Percentiles rank a stretch among this genome's conserved stretches.
These are phyloP conservation scores for Ascosphaera aggregata DNA, from an alignment of 2,329 filamentous ascomycete genomes.

Conservation along the genomic window DNA sequence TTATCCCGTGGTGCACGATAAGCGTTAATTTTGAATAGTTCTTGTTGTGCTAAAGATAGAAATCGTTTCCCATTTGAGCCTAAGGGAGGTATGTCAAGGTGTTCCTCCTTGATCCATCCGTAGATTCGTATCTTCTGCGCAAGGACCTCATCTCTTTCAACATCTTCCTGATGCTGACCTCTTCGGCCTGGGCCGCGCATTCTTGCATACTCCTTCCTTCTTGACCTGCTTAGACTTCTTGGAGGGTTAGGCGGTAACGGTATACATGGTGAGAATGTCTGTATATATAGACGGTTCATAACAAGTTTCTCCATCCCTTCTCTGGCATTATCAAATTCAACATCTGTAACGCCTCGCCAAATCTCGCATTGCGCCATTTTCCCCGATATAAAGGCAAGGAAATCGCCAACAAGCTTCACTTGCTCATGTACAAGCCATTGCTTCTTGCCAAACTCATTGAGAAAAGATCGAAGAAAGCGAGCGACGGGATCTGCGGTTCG, in stretches of 20 bases:
- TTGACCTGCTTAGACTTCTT: conserved; percentile 34
- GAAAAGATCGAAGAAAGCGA: conserved; percentile 80
- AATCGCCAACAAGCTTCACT: conserved; percentile 95
- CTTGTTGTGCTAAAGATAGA: conserved; percentile 71
- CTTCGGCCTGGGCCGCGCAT: conserved; percentile 58
- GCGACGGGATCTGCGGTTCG: conserved; percentile 96
- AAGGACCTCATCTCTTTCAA: conserved; percentile 87
- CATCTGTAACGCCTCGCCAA: conserved; percentile 86
- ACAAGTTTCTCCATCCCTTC: conserved; percentile 99
- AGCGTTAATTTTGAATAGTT: conserved; percentile 85
- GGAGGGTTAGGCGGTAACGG: conserved; percentile 49
- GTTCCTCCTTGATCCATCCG: conserved; percentile 77
- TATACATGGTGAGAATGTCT: conserved; percentile 92
- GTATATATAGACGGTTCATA: conserved; percentile 89
- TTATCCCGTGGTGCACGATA: conserved; percentile 96
- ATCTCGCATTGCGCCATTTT: conserved; percentile 97
- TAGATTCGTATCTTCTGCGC: conserved; percentile 96
- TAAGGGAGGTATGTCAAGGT: conserved; percentile 73
- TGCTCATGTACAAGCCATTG: conserved; percentile 99
- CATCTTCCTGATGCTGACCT: conserved; percentile 94
- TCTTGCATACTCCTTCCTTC: conserved; percentile 43
- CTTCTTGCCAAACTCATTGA: conserved; percentile 85
- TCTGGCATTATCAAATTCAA: conserved; percentile 91
- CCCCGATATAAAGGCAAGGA: conserved; percentile 86
- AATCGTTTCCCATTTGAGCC: conserved; percentile 76